These are phyloP conservation scores for Fusarium illudens DNA, from an alignment of 2,329 filamentous ascomycete species.

Conservation along the genomic window DNA sequence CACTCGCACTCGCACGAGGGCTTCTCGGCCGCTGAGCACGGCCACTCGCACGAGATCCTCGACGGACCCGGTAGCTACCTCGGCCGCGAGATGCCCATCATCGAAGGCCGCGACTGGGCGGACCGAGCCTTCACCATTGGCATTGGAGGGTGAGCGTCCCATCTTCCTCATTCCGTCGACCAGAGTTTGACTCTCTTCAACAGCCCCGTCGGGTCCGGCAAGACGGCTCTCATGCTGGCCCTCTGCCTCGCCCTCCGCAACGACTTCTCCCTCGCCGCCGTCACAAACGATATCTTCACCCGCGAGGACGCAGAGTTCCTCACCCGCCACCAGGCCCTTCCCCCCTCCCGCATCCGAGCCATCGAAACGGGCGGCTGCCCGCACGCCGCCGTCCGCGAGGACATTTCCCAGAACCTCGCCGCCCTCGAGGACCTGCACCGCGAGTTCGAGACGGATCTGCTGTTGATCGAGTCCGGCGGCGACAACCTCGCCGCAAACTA, in stretches of 20 bases:
- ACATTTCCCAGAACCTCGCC: constrained; percentile 92
- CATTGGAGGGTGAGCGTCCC: constrained; percentile 83
- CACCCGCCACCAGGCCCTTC: constrained; percentile 83
- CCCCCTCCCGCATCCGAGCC: constrained; percentile 84
- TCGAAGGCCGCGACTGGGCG: constrained; percentile 86
- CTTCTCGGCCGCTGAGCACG: constrained; percentile 74
- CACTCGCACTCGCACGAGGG: constrained; percentile 66
- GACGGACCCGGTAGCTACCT: constrained; percentile 91
- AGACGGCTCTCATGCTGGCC: constrained; percentile 95
- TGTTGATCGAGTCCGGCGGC: constrained; percentile 94
- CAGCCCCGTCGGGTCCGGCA: constrained; percentile 94
- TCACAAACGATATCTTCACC: constrained; percentile 99
- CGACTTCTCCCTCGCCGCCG: constrained; percentile 86
- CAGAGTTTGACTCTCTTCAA: neutral
- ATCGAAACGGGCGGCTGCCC: constrained; percentile 98
- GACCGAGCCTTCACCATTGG: constrained; percentile 94
- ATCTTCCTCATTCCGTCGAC: neutral
- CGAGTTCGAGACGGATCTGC: constrained; percentile 79
- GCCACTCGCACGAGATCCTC: constrained; percentile 95
- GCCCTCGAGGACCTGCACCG: constrained; percentile 89
- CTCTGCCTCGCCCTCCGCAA: constrained; percentile 86
- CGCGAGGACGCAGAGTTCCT: constrained; percentile 98
- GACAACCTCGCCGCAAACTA: constrained; percentile 99
- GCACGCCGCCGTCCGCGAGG: constrained; percentile 95
- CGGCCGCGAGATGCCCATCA: constrained; percentile 90